A percentile compares a stretch with the other conserved stretches of the same genome.
Evolutionary conservation across 1,284 basidiomycete species (phyloP).

Genomic region (Pseudozyma pruni): DNA sequence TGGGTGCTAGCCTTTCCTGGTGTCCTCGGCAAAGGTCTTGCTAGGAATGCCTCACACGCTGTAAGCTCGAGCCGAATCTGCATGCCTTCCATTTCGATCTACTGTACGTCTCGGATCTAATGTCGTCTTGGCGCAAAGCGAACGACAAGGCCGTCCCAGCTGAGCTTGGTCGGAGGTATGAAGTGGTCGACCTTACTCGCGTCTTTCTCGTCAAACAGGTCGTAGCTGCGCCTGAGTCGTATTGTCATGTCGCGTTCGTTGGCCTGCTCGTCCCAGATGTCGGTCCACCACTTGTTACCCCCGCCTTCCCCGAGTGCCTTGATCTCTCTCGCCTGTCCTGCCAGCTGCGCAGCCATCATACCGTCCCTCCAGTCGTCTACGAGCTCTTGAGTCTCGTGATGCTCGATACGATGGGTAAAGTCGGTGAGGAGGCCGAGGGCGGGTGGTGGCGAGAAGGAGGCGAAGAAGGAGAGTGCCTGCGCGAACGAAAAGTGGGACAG

Average conservation of each 20-base stretch:
- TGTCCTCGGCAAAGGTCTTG: too few species aligned
- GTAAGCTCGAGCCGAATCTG: too few species aligned
- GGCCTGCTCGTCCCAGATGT: conserved; percentile 51
- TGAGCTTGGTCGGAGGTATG: conserved; percentile 51
- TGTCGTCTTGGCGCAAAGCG: conserved; percentile 11
- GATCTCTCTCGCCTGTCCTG: background rate
- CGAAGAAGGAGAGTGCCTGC: conserved; percentile 53
- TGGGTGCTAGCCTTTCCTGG: too few species aligned
- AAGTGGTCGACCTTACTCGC: conserved; percentile 1
- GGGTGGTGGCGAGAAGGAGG: conserved; percentile 29
- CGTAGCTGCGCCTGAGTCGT: conserved; percentile 5
- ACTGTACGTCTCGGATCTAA: background rate
- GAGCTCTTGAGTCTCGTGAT: conserved; percentile 42
- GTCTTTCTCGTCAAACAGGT: background rate
- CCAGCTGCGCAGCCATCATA: conserved; percentile 31
- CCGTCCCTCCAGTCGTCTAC: conserved; percentile 36
- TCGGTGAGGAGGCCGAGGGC: conserved; percentile 59
- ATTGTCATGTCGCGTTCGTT: conserved; percentile 44
- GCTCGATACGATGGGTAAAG: conserved; percentile 61
- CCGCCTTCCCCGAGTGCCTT: conserved; percentile 38
- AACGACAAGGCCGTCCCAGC: conserved; percentile 56
- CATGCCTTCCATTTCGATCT: conserved; percentile 2
- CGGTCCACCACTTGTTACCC: conserved; percentile 49
- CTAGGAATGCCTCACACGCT: too few species aligned
- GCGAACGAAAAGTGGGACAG: conserved; percentile 60